These are phyloP conservation scores for Phytopythium montanum DNA, from an alignment of 352 stramenopile genomes.

Conservation along the genomic window DNA sequence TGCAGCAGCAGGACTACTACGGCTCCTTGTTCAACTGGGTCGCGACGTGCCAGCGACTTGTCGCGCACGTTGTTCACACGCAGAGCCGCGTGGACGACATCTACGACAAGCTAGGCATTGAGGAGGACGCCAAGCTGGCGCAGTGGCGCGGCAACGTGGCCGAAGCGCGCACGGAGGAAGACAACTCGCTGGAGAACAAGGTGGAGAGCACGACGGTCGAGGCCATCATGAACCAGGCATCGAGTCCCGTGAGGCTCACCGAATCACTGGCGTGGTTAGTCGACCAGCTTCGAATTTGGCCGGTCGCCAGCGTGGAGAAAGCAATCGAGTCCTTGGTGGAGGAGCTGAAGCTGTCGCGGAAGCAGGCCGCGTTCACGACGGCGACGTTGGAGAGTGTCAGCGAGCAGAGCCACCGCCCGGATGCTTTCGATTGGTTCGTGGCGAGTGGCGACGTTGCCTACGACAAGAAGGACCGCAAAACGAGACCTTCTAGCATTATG, in stretches of 20 bases:
- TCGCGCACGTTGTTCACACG: neutral
- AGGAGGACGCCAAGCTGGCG: neutral
- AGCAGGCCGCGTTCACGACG: slow-evolving; percentile 8
- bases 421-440: slow-evolving; percentile 23
- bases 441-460: slow-evolving; percentile 10
- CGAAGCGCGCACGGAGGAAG: neutral
- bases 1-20: neutral
- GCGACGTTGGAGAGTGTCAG: slow-evolving; percentile 7
- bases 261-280: slow-evolving; percentile 16
- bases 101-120: neutral
- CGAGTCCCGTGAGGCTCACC: slow-evolving; percentile 13
- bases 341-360: neutral
- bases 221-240: neutral
- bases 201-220: neutral
- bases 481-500: slow-evolving; percentile 2
- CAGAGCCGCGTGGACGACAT: neutral
- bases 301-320: neutral
- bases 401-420: neutral
- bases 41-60: neutral
- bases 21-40: neutral
- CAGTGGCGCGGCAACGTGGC: neutral
- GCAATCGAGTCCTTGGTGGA: slow-evolving; percentile 7
- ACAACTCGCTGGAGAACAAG: neutral
- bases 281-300: slow-evolving; percentile 3
- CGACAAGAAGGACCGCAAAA: slow-evolving; percentile 1